Evolutionary conservation across 208 protist species (phyloP).

Genomic region (Trypanosomatidae sp.): DNA sequence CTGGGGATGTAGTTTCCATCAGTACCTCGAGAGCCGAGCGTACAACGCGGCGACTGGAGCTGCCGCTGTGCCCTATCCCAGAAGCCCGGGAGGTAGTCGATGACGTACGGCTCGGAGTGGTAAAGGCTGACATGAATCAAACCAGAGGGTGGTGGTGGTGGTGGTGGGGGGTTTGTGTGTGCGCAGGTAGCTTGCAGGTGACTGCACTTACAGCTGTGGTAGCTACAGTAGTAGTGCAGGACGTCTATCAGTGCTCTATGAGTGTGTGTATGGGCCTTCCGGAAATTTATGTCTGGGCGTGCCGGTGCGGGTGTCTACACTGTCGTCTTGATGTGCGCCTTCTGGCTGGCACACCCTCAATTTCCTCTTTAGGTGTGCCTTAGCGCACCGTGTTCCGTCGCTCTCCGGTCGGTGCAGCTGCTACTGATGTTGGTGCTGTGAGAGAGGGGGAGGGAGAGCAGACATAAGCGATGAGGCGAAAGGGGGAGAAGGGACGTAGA

Average conservation of each 20-base stretch:
- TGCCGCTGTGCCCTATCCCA: slow-evolving; percentile 3
- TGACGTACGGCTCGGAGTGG: slow-evolving; percentile 24
- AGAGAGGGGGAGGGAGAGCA: neutral
- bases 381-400: neutral
- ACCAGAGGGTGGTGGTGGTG: neutral
- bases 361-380: neutral
- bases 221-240: neutral
- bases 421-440: neutral
- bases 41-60: slow-evolving; percentile 51
- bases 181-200: neutral
- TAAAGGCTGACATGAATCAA: slow-evolving; percentile 27
- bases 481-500: neutral
- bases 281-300: neutral
- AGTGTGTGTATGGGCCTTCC: neutral
- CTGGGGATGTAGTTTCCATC: slow-evolving; percentile 58
- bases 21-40: slow-evolving; percentile 74
- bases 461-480: neutral
- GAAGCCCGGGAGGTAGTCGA: neutral
- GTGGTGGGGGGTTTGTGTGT: neutral
- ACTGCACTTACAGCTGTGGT: neutral
- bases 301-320: neutral
- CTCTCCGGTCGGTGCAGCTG: neutral
- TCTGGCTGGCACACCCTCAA: neutral
- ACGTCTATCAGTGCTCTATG: neutral
- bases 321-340: neutral